Conservation (phyloP, 2,329 filamentous ascomycete species). For the Hymenoscyphus infarciens region DNA sequence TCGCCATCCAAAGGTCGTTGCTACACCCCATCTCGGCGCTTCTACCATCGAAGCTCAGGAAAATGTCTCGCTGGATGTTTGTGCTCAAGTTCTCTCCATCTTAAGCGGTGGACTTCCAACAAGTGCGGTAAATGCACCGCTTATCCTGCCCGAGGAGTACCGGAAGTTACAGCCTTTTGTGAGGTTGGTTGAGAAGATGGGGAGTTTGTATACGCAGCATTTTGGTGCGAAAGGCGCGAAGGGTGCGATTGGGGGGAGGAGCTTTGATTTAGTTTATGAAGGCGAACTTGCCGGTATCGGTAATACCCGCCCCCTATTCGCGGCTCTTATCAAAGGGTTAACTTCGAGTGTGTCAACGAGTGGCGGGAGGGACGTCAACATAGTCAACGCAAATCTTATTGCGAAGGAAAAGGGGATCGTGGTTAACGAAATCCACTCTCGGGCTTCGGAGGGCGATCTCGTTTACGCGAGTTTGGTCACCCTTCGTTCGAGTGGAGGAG, state of each 20-base stretch:
- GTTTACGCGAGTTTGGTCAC: conserved; percentile 71
- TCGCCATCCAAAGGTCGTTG: conserved; percentile 67
- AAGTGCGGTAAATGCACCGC: conserved; percentile 74
- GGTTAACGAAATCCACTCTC: conserved; percentile 68
- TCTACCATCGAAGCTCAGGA: conserved; percentile 81
- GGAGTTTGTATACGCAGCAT: conserved; percentile 74
- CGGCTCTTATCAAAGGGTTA: conserved; percentile 74
- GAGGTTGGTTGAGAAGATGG: conserved; percentile 73
- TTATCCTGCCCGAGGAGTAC: conserved; percentile 79
- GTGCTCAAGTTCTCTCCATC: conserved; percentile 73
- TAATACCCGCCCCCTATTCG: conserved; percentile 76
- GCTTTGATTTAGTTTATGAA: conserved; percentile 77
- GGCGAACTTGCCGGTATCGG: conserved; percentile 67
- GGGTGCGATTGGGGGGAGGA: conserved; percentile 45
- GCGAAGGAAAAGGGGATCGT: conserved; percentile 74
- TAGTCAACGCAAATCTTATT: conserved; percentile 74
- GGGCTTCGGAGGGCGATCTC: conserved; percentile 55
- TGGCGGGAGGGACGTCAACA: conserved; percentile 69
- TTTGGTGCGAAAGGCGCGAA: conserved; percentile 43
- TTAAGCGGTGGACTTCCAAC: conserved; percentile 70
- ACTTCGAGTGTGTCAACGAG: conserved; percentile 64
- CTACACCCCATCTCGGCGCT: conserved; percentile 76
- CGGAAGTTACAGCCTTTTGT: conserved; percentile 75
- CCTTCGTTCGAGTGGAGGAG: conserved; percentile 44
- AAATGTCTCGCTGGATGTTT: conserved; percentile 79